Evolutionary conservation across 495 filamentous ascomycete genomes (phyloP).

Genomic region (Lepidopterella palustris): DNA sequence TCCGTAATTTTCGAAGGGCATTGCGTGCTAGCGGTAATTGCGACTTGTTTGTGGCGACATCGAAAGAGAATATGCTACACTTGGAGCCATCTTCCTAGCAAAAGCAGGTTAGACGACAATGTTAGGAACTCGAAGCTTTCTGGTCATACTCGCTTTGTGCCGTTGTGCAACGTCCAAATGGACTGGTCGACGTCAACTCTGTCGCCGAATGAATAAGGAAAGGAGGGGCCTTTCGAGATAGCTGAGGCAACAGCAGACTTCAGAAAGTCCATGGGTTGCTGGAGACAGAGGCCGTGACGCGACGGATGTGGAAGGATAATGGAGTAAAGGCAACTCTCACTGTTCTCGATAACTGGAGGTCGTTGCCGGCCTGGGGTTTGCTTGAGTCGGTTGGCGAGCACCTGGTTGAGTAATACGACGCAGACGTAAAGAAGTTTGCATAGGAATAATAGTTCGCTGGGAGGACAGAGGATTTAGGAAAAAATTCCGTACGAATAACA

Average conservation of each 20-base stretch:
- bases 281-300: not conserved
- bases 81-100: constrained; percentile 79
- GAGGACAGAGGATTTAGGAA: no score
- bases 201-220: constrained; percentile 88
- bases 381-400: no score
- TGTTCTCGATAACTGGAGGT: not conserved
- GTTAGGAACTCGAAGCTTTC: not conserved
- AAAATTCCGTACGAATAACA: no score
- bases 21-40: constrained; percentile 83
- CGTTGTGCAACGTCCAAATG: constrained; percentile 89
- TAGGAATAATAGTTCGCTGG: no score
- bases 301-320: not conserved
- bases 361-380: no score
- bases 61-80: constrained; percentile 96
- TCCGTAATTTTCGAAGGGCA: constrained; percentile 83
- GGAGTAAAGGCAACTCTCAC: not conserved
- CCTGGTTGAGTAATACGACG: no score
- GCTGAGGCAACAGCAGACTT: constrained; percentile 96
- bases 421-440: no score
- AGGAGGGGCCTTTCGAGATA: constrained; percentile 87
- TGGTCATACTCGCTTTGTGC: constrained; percentile 67
- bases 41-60: constrained; percentile 68
- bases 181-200: constrained; percentile 80
- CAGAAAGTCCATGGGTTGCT: constrained; percentile 79
- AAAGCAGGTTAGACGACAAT: constrained; percentile 12